These are phyloP conservation scores for Macaranga tanarius DNA, from an alignment of 441 rosid genomes.

Conservation along the genomic window DNA sequence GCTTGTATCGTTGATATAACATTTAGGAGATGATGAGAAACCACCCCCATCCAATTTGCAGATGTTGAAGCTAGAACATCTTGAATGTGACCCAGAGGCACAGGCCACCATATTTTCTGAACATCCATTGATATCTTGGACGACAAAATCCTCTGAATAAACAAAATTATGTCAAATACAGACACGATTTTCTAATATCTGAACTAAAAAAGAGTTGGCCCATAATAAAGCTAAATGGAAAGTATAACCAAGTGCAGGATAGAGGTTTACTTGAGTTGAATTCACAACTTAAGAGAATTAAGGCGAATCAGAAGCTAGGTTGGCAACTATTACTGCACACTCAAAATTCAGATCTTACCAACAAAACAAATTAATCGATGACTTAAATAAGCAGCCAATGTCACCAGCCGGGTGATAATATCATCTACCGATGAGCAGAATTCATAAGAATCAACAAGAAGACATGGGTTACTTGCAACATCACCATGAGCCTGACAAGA, in stretches of 20 bases:
- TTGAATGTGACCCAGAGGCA: slow-evolving; percentile 27
- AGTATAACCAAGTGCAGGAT: background rate
- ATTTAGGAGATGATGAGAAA: slow-evolving; percentile 29
- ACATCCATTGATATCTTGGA: slow-evolving; percentile 34
- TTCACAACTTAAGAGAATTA: slow-evolving; percentile 1
- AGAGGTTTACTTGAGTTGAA: background rate
- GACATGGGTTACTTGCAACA: slow-evolving; percentile 25
- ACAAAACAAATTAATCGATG: slow-evolving; percentile 37
- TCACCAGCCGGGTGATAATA: slow-evolving; percentile 38
- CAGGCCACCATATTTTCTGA: slow-evolving; percentile 28
- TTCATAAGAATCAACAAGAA: slow-evolving; percentile 38
- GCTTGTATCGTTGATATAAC: slow-evolving; percentile 18
- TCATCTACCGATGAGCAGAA: slow-evolving; percentile 32
- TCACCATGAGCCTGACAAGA: slow-evolving; percentile 40
- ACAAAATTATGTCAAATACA: slow-evolving; percentile 18
- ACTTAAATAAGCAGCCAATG: slow-evolving; percentile 40
- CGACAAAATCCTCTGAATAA: slow-evolving; percentile 44
- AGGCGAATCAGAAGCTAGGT: background rate
- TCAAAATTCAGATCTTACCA: slow-evolving; percentile 42
- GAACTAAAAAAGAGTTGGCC: background rate
- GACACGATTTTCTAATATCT: slow-evolving; percentile 4
- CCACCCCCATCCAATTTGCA: slow-evolving; percentile 28
- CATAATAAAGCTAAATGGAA: background rate
- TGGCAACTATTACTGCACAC: background rate
- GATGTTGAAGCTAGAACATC: slow-evolving; percentile 27